Evolutionary conservation across 2,329 filamentous ascomycete genomes (phyloP).

Genomic region (Calonectria ilicicola): DNA sequence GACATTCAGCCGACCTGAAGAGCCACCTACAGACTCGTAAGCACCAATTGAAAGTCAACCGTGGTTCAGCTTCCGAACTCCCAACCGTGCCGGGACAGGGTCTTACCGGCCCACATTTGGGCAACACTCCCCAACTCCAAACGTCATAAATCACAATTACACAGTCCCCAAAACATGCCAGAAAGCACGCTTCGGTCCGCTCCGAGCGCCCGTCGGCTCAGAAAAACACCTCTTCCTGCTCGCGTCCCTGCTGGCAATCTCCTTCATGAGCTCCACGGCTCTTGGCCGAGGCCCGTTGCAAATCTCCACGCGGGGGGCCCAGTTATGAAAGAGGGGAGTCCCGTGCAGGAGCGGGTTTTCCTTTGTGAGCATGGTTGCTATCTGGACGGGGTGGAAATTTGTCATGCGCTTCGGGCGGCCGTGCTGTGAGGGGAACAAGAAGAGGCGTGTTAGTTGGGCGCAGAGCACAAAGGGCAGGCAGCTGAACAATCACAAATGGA

Average conservation of each 20-base stretch:
- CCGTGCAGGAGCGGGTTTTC: background rate
- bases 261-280: background rate
- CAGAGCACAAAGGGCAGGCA: background rate
- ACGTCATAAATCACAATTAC: background rate
- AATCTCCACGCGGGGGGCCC: background rate
- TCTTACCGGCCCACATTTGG: background rate
- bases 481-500: background rate
- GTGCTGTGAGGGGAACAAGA: background rate
- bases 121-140: background rate
- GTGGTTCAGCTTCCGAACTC: background rate
- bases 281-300: background rate
- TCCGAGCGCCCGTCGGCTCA: background rate
- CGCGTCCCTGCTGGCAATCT: background rate
- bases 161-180: background rate
- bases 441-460: background rate
- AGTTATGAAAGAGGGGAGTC: background rate
- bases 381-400: background rate
- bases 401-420: background rate
- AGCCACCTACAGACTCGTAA: no score
- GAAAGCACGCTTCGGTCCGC: background rate
- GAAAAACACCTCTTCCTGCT: background rate
- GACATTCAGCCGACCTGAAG: no score
- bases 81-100: background rate
- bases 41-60: no score
- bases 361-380: background rate